Percentiles rank a stretch among this genome's conserved stretches.
These are phyloP conservation scores for Trametes cinnabarina DNA, from an alignment of 768 basidiomycete species.

Conservation along the genomic window DNA sequence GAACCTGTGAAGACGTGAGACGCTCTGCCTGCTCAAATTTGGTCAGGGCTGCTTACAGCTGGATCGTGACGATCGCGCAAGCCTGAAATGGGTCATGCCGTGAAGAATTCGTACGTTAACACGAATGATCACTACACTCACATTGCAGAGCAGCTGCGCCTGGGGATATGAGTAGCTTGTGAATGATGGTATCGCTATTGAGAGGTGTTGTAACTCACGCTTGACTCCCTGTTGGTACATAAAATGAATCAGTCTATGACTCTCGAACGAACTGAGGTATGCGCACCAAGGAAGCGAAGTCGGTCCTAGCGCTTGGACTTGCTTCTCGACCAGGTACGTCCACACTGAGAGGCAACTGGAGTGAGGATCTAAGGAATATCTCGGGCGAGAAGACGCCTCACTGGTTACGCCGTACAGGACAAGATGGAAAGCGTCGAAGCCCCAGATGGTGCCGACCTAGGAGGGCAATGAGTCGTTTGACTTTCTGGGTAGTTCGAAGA, in stretches of 20 bases:
- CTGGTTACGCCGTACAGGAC: slow-evolving; percentile 2
- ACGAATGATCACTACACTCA: too few relatives aligned
- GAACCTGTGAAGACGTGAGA: too few relatives aligned
- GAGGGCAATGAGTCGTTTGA: too few relatives aligned
- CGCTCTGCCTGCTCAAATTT: too few relatives aligned
- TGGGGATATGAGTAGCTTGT: not conserved
- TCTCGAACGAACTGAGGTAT: not conserved
- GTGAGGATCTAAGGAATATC: not conserved
- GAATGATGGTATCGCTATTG: not conserved
- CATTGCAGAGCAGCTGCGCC: slow-evolving; percentile 7
- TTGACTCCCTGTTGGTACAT: slow-evolving; percentile 5
- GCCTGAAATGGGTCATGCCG: not conserved
- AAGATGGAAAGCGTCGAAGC: slow-evolving; percentile 4
- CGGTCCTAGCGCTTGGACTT: not conserved
- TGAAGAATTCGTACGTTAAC: too few relatives aligned
- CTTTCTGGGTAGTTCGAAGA: too few relatives aligned
- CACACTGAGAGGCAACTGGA: not conserved
- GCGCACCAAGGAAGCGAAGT: slow-evolving; percentile 4
- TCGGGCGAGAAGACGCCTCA: not conserved
- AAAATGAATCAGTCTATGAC: not conserved
- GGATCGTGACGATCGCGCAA: slow-evolving; percentile 5
- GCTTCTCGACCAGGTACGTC: slow-evolving; percentile 1
- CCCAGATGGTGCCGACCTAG: slow-evolving; percentile 6
- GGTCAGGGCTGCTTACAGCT: slow-evolving; percentile 1
- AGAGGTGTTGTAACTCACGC: not conserved